phyloP scores from a whole-genome alignment of 2,329 filamentous ascomycete genomes.

The Claviceps sp. region DNA sequence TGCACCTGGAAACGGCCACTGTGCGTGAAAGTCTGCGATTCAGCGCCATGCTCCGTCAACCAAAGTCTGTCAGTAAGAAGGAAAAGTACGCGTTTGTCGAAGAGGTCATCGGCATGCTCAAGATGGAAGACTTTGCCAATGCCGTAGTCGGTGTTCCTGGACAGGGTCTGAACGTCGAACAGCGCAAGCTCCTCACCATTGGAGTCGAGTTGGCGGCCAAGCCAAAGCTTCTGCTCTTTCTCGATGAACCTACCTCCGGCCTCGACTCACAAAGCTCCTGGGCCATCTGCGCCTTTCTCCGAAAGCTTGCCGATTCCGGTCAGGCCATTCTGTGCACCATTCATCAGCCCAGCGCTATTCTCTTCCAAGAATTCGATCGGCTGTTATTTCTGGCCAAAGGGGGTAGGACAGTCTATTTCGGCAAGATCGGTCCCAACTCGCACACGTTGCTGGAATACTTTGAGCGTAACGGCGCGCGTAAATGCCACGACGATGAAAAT shows the following conservation, averaged over 20 bases:
- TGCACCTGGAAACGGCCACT: slow-evolving; percentile 41
- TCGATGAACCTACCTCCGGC: slow-evolving; percentile 48
- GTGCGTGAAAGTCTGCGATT: slow-evolving; percentile 42
- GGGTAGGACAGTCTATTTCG: slow-evolving; percentile 57
- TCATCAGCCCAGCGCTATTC: slow-evolving; percentile 39
- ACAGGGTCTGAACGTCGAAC: slow-evolving; percentile 47
- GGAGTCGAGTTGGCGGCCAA: slow-evolving; percentile 45
- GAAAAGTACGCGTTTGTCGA: slow-evolving; percentile 52
- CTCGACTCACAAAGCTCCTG: slow-evolving; percentile 52
- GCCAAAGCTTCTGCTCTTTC: slow-evolving; percentile 44
- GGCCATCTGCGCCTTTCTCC: slow-evolving; percentile 48
- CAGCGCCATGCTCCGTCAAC: slow-evolving; percentile 45
- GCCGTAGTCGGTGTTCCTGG: slow-evolving; percentile 52
- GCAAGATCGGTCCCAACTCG: slow-evolving; percentile 49
- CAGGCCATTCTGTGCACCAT: slow-evolving; percentile 43
- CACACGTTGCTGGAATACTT: slow-evolving; percentile 49
- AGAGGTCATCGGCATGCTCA: slow-evolving; percentile 50
- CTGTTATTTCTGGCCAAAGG: slow-evolving; percentile 51
- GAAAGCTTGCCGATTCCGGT: slow-evolving; percentile 43
- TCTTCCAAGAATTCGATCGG: slow-evolving; percentile 45
- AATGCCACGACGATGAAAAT: slow-evolving; percentile 49
- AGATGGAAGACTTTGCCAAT: slow-evolving; percentile 54
- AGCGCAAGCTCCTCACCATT: slow-evolving; percentile 48
- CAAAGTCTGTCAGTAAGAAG: slow-evolving; percentile 33
- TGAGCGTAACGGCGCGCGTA: slow-evolving; percentile 45